phyloP scores from a whole-genome alignment of 805 yeast species.

The Suhomyces kilbournensis region DNA sequence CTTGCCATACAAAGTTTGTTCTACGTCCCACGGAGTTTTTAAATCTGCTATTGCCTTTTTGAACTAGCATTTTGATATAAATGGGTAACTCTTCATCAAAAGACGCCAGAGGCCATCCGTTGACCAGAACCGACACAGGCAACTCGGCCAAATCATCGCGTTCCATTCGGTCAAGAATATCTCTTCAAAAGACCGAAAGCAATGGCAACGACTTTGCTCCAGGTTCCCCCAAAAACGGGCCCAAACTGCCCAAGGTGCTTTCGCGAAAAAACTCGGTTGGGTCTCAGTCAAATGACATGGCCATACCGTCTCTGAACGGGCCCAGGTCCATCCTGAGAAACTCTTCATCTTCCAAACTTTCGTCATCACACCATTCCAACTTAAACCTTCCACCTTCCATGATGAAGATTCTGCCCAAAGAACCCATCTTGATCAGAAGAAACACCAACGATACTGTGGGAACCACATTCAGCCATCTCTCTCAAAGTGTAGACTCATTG shows the following conservation, averaged over 20 bases:
- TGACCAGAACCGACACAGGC: slow-evolving; percentile 54
- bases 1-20: background rate
- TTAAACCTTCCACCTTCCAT: slow-evolving; percentile 60
- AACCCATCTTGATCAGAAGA: slow-evolving; percentile 64
- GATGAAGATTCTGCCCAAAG: slow-evolving; percentile 67
- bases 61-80: background rate
- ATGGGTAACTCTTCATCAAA: slow-evolving; percentile 58
- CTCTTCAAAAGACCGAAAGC: slow-evolving; percentile 21
- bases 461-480: slow-evolving; percentile 5
- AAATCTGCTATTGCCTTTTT: background rate
- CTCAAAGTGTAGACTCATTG: slow-evolving; percentile 10
- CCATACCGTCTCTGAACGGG: slow-evolving; percentile 5
- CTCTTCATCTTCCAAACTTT: slow-evolving; percentile 8
- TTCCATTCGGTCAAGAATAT: slow-evolving; percentile 41
- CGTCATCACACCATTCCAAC: slow-evolving; percentile 11
- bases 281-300: slow-evolving; percentile 17
- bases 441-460: slow-evolving; percentile 38
- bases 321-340: slow-evolving; percentile 5
- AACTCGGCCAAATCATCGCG: slow-evolving; percentile 48
- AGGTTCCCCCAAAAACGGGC: slow-evolving; percentile 18
- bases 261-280: slow-evolving; percentile 29
- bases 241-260: slow-evolving; percentile 28
- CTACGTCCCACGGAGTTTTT: background rate
- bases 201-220: slow-evolving; percentile 9
- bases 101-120: slow-evolving; percentile 36